A percentile compares a stretch with the other conserved stretches of the same genome.
These are phyloP conservation scores for Sugiyamaella lignohabitans DNA, from an alignment of 805 yeast genomes.

Conservation along the genomic window DNA sequence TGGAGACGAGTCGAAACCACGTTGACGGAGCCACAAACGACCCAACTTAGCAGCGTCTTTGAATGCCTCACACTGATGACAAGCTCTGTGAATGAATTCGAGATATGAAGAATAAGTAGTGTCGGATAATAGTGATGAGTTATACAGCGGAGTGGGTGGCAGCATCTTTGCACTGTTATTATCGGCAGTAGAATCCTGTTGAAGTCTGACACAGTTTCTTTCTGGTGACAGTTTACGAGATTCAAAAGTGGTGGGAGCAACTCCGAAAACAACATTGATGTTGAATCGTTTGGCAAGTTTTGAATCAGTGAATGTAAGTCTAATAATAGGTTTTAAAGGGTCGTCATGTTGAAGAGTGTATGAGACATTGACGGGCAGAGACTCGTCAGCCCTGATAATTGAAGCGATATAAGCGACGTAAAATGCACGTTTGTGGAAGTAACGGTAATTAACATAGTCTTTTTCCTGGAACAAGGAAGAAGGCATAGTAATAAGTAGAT, in stretches of 20 bases:
- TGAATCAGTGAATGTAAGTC: constrained; percentile 37
- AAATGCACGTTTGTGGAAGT: constrained; percentile 82
- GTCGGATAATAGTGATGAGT: constrained; percentile 69
- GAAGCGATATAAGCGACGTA: constrained; percentile 62
- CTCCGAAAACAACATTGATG: constrained; percentile 66
- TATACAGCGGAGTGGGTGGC: constrained; percentile 79
- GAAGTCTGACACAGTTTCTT: constrained; percentile 75
- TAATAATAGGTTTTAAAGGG: constrained; percentile 64
- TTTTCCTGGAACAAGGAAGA: constrained; percentile 65
- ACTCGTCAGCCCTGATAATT: background rate
- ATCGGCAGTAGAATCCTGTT: constrained; percentile 21
- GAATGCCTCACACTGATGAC: constrained; percentile 72
- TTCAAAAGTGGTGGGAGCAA: constrained; percentile 67
- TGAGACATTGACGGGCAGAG: constrained; percentile 42
- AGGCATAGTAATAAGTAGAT: constrained; percentile 81
- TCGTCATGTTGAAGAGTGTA: constrained; percentile 75
- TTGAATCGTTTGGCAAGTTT: constrained; percentile 48
- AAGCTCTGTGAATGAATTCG: constrained; percentile 67
- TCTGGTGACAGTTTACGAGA: constrained; percentile 69
- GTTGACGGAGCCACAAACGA: constrained; percentile 81
- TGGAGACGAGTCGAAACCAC: constrained; percentile 64
- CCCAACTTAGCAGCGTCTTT: constrained; percentile 84
- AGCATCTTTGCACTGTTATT: constrained; percentile 31
- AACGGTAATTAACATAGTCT: constrained; percentile 85
- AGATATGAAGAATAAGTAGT: constrained; percentile 62